These are phyloP conservation scores for Suillus plorans DNA, from an alignment of 768 basidiomycete species.

Conservation along the genomic window DNA sequence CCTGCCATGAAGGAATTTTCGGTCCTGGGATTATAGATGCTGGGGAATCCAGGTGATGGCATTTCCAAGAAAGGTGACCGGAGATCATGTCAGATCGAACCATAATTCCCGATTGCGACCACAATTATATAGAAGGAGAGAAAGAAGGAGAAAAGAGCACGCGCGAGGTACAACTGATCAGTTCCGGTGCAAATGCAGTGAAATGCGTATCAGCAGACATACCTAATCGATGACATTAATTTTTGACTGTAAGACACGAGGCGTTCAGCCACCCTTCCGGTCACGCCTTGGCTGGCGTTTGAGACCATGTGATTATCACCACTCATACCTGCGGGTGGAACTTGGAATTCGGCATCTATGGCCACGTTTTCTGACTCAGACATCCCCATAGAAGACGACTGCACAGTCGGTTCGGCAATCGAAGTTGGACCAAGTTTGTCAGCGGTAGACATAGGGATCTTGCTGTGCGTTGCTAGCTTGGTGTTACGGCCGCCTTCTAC, in stretches of 20 bases:
- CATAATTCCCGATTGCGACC: constrained; percentile 14
- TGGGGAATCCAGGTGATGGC: constrained; percentile 16
- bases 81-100: constrained; percentile 16
- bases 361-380: constrained; percentile 15
- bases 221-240: constrained; percentile 45
- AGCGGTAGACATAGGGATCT: constrained; percentile 19
- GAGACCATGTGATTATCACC: constrained; percentile 30
- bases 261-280: constrained; percentile 43
- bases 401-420: constrained; percentile 13
- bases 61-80: constrained; percentile 21
- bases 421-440: constrained; percentile 11
- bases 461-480: constrained; percentile 15
- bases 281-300: constrained; percentile 16
- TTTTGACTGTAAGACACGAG: constrained; percentile 51
- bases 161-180: constrained; percentile 29
- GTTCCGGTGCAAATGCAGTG: constrained; percentile 16
- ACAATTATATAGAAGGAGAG: constrained; percentile 14
- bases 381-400: constrained; percentile 10
- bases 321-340: constrained; percentile 22
- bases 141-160: constrained; percentile 13
- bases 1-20: constrained; percentile 17
- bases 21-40: constrained; percentile 28
- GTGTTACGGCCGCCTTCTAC: constrained; percentile 17
- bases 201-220: constrained; percentile 31
- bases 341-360: constrained; percentile 15